Conservation (phyloP, 345 rosid genomes). For the Balakata baccata region DNA sequence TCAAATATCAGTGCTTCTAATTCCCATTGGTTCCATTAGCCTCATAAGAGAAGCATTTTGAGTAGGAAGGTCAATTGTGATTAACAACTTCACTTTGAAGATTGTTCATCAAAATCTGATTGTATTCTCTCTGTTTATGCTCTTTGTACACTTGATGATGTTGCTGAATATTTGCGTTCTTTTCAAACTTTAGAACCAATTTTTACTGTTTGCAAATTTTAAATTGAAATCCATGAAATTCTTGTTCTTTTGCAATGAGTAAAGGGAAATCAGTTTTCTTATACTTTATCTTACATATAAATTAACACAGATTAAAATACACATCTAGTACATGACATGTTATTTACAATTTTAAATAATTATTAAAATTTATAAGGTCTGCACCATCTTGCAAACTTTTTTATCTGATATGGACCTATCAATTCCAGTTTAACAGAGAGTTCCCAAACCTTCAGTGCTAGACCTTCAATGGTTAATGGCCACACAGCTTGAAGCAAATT, state of each 20-base stretch:
- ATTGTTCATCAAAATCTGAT: not conserved
- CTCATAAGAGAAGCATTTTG: not conserved
- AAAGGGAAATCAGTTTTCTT: not conserved
- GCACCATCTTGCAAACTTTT: not conserved
- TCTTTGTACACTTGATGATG: not conserved
- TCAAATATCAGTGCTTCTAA: not conserved
- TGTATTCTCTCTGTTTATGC: too few species aligned
- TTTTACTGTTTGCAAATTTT: not conserved
- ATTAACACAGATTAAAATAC: not conserved
- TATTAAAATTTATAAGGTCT: not conserved
- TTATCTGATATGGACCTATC: not conserved
- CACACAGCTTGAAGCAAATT: not conserved
- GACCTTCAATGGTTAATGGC: not conserved
- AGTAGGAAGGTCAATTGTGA: not conserved
- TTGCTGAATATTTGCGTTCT: not conserved
- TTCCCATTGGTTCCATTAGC: not conserved
- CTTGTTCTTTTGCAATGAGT: not conserved
- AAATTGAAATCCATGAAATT: not conserved
- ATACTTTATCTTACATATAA: not conserved
- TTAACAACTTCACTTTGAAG: not conserved
- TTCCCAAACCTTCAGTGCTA: not conserved
- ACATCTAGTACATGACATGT: not conserved
- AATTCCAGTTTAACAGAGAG: not conserved
- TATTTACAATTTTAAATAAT: not conserved
- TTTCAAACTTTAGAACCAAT: not conserved